Evolutionary conservation across 495 filamentous ascomycete genomes (phyloP).

Genomic region (Aspergillus bridgeri): DNA sequence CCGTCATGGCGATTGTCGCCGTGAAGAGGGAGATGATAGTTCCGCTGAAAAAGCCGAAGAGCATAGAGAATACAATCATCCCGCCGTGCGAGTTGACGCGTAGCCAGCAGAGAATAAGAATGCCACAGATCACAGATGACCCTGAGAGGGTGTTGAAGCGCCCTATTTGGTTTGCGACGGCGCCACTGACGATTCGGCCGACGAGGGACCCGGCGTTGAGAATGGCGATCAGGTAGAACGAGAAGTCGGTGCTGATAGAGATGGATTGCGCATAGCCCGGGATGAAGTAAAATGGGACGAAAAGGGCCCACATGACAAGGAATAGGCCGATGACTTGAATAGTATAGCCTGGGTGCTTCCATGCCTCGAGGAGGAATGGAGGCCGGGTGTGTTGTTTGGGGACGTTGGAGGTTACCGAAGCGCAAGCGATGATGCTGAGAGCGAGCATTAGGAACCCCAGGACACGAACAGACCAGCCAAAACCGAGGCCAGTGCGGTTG

Average conservation of each 20-base stretch:
- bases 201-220: conserved; percentile 26
- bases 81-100: conserved; percentile 39
- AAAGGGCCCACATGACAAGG: conserved; percentile 17
- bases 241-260: conserved; percentile 14
- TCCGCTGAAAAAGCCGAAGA: conserved; percentile 57
- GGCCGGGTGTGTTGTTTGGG: conserved; percentile 10
- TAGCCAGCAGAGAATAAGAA: conserved; percentile 41
- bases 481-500: conserved; percentile 25
- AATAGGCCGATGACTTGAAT: conserved; percentile 17
- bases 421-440: conserved; percentile 34
- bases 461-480: conserved; percentile 62
- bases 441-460: conserved; percentile 59
- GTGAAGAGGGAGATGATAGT: conserved; percentile 47
- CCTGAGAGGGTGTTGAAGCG: conserved; percentile 18
- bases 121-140: conserved; percentile 11
- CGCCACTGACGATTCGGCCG: conserved; percentile 21
- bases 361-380: conserved; percentile 9
- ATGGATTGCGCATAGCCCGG: conserved; percentile 14
- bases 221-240: conserved; percentile 24
- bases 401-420: conserved; percentile 23
- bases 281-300: conserved; percentile 26
- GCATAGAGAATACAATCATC: conserved; percentile 48
- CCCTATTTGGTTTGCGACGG: conserved; percentile 26
- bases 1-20: conserved; percentile 18
- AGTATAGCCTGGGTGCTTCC: conserved; percentile 14